Conservation (phyloP, 352 stramenopile genomes). For the Pythium oligandrum region DNA sequence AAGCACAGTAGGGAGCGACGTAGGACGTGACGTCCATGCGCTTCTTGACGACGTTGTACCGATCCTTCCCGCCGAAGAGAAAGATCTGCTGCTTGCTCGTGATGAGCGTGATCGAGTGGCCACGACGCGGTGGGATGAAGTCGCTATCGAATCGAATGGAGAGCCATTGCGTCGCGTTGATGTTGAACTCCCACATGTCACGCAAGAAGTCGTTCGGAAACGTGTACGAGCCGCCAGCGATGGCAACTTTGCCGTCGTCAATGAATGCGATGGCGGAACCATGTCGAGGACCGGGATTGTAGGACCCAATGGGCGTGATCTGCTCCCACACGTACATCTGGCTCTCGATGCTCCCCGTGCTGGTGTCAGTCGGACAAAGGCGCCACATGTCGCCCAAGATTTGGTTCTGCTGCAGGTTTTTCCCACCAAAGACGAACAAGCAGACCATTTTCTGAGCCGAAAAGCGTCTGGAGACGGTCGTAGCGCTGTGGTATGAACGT, state of each 20-base stretch:
- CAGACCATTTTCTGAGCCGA: conserved; percentile 25
- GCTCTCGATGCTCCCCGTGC: conserved; percentile 21
- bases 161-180: conserved; percentile 66
- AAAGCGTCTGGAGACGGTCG: conserved; percentile 35
- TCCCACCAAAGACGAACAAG: conserved; percentile 54
- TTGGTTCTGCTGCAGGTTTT: conserved; percentile 29
- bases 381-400: conserved; percentile 77
- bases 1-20: conserved; percentile 39
- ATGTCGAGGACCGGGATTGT: conserved; percentile 47
- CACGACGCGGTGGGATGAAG: conserved; percentile 41
- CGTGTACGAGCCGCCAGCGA: conserved; percentile 61
- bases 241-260: conserved; percentile 51
- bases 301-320: conserved; percentile 36
- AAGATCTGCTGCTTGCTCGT: conserved; percentile 24
- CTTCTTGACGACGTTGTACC: conserved; percentile 51
- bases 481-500: conserved; percentile 42
- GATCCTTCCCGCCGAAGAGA: conserved; percentile 60
- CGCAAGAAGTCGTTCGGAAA: conserved; percentile 74
- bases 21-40: conserved; percentile 50
- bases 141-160: conserved; percentile 42
- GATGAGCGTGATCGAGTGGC: conserved; percentile 50
- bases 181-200: conserved; percentile 68
- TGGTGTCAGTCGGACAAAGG: conserved; percentile 31
- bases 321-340: conserved; percentile 53
- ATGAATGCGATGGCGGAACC: conserved; percentile 47